Conservation (phyloP, 306 rosid genomes). For the Dalbergia oliveri region DNA sequence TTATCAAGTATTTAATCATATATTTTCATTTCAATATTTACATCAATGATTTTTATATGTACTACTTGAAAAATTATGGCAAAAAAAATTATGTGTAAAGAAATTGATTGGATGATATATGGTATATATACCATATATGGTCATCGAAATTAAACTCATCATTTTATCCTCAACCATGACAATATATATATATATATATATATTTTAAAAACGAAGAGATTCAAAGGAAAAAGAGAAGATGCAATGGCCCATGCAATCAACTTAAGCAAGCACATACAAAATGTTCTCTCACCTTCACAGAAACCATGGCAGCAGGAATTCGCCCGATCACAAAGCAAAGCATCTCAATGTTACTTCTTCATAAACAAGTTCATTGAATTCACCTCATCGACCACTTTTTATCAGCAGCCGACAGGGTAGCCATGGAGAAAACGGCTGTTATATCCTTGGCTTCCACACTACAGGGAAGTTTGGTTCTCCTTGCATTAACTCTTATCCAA, state of each 20-base stretch:
- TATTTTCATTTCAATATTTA: no score
- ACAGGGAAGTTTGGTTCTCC: slow-evolving; percentile 40
- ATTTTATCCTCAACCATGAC: neutral
- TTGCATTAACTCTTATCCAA: slow-evolving; percentile 54
- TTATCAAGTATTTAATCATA: no score
- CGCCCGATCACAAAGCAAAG: slow-evolving; percentile 67
- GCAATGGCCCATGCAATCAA: slow-evolving; percentile 4
- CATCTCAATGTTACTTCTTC: slow-evolving; percentile 64
- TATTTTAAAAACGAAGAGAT: neutral
- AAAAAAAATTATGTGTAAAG: no score
- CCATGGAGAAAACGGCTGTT: slow-evolving; percentile 50
- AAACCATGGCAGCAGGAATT: slow-evolving; percentile 30
- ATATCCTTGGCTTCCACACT: slow-evolving; percentile 33
- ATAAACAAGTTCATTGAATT: slow-evolving; percentile 42
- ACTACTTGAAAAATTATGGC: no score
- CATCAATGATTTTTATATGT: no score
- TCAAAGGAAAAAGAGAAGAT: slow-evolving; percentile 35
- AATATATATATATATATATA: neutral
- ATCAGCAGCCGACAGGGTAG: neutral
- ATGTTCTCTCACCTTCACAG: slow-evolving; percentile 14
- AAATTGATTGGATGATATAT: no score
- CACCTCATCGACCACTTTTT: neutral
- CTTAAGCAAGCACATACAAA: slow-evolving; percentile 30
- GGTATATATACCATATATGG: no score
- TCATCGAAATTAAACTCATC: no score